Evolutionary conservation across 2,329 filamentous ascomycete species (phyloP).

Genomic region (Neofusicoccum cordaticola): DNA sequence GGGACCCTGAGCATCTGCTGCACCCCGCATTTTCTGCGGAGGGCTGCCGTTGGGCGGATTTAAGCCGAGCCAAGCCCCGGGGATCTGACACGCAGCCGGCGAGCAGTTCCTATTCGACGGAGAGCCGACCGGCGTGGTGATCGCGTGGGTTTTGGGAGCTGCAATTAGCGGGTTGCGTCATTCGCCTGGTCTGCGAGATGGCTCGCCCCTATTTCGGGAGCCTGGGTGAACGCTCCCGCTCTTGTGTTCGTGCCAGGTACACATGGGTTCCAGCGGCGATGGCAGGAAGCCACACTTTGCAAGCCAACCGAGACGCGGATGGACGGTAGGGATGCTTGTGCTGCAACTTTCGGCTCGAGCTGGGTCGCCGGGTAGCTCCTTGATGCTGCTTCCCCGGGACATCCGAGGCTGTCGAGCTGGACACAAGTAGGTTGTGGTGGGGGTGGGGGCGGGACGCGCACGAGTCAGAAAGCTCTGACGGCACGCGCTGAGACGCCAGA

Average conservation of each 20-base stretch:
- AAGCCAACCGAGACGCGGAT: too few species aligned
- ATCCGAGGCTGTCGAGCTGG: not conserved
- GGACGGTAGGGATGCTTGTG: too few species aligned
- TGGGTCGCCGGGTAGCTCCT: too few species aligned
- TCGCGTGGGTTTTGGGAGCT: not conserved
- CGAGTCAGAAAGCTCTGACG: not conserved
- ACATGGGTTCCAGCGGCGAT: too few species aligned
- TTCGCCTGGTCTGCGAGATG: not conserved
- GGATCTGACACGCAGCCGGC: not conserved
- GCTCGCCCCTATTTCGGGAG: not conserved
- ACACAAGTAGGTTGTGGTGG: too few species aligned
- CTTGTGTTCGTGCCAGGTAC: too few species aligned
- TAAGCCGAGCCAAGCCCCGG: not conserved
- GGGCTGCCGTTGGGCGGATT: not conserved
- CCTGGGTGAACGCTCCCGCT: too few species aligned
- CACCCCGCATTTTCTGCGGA: constrained; percentile 2
- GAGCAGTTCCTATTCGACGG: not conserved
- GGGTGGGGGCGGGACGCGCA: not conserved
- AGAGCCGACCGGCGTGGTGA: not conserved
- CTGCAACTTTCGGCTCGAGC: too few species aligned
- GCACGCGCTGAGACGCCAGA: not conserved
- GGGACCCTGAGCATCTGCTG: not conserved
- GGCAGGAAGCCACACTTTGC: too few species aligned
- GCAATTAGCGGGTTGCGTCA: not conserved
- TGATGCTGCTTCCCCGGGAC: not conserved